phyloP scores from a whole-genome alignment of 306 rosid genomes.

The Castanopsis chinensis region DNA sequence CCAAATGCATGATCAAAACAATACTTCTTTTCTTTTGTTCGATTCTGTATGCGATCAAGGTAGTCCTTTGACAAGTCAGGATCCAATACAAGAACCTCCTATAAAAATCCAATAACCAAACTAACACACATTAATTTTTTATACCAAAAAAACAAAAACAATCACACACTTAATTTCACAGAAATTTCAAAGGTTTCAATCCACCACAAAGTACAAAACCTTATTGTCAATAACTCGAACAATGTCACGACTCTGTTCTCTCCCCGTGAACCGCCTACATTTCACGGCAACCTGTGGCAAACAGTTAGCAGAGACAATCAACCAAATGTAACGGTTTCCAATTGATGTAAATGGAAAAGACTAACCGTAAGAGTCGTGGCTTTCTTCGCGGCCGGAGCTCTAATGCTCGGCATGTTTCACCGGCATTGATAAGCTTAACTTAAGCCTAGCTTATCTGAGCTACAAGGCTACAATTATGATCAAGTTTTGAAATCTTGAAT shows the following conservation, averaged over 20 bases:
- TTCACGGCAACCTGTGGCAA: slow-evolving; percentile 56
- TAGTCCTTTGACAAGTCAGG: slow-evolving; percentile 61
- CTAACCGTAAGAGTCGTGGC: slow-evolving; percentile 56
- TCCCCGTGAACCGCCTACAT: slow-evolving; percentile 47
- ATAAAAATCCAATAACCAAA: slow-evolving; percentile 13
- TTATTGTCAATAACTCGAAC: slow-evolving; percentile 50
- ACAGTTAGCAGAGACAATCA: neutral
- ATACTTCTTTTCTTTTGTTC: slow-evolving; percentile 56
- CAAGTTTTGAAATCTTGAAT: neutral
- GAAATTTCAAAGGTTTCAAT: neutral
- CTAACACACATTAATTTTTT: neutral
- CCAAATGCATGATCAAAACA: slow-evolving; percentile 60
- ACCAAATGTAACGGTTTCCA: neutral
- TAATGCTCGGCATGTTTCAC: slow-evolving; percentile 54
- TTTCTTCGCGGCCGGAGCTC: slow-evolving; percentile 56
- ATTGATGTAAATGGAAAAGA: neutral
- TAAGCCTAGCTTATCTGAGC: neutral
- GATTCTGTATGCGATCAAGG: slow-evolving; percentile 57
- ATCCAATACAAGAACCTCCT: slow-evolving; percentile 60
- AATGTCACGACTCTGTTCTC: slow-evolving; percentile 56
- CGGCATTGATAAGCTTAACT: slow-evolving; percentile 35
- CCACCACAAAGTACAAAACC: slow-evolving; percentile 22
- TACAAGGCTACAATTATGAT: neutral
- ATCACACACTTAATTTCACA: neutral
- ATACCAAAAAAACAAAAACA: neutral